Percentiles rank a stretch among this genome's conserved stretches.
These are phyloP conservation scores for Suillus spraguei DNA, from an alignment of 768 basidiomycete species.

Conservation along the genomic window DNA sequence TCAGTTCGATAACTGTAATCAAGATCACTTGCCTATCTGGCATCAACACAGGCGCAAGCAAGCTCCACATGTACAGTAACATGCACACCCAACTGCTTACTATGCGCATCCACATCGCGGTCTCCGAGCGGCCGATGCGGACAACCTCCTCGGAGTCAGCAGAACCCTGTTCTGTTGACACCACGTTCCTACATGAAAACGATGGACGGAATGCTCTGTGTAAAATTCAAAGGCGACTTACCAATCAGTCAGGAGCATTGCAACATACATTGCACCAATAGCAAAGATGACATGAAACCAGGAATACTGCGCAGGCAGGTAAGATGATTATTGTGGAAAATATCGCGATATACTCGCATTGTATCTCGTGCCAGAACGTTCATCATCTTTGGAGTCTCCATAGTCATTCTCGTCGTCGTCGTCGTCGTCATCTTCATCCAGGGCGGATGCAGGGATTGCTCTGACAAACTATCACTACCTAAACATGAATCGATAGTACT, in stretches of 20 bases:
- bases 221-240: slow-evolving; percentile 42
- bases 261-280: slow-evolving; percentile 96
- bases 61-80: slow-evolving; percentile 81
- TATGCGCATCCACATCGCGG: slow-evolving; percentile 99
- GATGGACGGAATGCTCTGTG: slow-evolving; percentile 10
- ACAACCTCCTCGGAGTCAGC: slow-evolving; percentile 67
- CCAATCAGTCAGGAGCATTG: slow-evolving; percentile 97
- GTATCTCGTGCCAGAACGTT: slow-evolving; percentile 91
- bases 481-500: slow-evolving; percentile 5
- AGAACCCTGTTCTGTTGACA: slow-evolving; percentile 55
- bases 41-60: slow-evolving; percentile 86
- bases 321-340: slow-evolving; percentile 2
- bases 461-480: slow-evolving; percentile 37
- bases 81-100: slow-evolving; percentile 96
- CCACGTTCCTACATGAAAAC: slow-evolving; percentile 61
- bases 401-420: slow-evolving; percentile 66
- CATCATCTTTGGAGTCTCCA: slow-evolving; percentile 86
- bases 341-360: slow-evolving; percentile 57
- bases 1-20: not conserved
- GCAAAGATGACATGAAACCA: slow-evolving; percentile 99
- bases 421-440: slow-evolving; percentile 71
- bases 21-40: slow-evolving; percentile 73
- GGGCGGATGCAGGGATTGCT: slow-evolving; percentile 90
- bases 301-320: slow-evolving; percentile 72
- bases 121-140: slow-evolving; percentile 93